A percentile compares a stretch with the other conserved stretches of the same genome.
Evolutionary conservation across 306 rosid species (phyloP).

Genomic region (Trichosanthes cucumerina): DNA sequence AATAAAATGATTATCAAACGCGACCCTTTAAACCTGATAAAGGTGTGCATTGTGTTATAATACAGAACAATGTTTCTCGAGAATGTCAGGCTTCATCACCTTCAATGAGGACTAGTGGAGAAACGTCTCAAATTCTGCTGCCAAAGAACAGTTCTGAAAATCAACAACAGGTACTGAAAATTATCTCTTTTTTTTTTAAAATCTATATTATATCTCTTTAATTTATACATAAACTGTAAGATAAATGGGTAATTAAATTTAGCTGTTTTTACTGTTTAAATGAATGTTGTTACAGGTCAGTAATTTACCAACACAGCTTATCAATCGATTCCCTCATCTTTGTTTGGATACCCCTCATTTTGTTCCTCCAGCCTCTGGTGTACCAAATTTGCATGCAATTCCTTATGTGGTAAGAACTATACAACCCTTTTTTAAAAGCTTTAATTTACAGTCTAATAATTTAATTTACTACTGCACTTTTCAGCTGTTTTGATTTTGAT

Average conservation of each 20-base stretch:
- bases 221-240: no score
- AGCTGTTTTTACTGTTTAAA: neutral
- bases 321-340: conserved; percentile 27
- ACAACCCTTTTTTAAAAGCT: neutral
- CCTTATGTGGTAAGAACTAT: neutral
- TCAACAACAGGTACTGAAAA: neutral
- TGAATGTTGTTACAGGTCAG: neutral
- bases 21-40: no score
- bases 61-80: neutral
- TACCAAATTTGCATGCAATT: neutral
- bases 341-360: conserved; percentile 24
- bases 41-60: no score
- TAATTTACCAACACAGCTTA: conserved; percentile 10
- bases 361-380: neutral
- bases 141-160: neutral
- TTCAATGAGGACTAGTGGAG: neutral
- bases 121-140: neutral
- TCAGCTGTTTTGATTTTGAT: no score
- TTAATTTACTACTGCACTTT: neutral
- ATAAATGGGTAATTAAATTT: neutral
- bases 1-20: no score
- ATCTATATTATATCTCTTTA: no score
- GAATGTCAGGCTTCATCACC: conserved; percentile 4
- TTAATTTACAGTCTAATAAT: no score
- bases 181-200: no score